These are phyloP conservation scores for Bremia lactucae DNA, from an alignment of 352 stramenopile genomes.

Conservation along the genomic window DNA sequence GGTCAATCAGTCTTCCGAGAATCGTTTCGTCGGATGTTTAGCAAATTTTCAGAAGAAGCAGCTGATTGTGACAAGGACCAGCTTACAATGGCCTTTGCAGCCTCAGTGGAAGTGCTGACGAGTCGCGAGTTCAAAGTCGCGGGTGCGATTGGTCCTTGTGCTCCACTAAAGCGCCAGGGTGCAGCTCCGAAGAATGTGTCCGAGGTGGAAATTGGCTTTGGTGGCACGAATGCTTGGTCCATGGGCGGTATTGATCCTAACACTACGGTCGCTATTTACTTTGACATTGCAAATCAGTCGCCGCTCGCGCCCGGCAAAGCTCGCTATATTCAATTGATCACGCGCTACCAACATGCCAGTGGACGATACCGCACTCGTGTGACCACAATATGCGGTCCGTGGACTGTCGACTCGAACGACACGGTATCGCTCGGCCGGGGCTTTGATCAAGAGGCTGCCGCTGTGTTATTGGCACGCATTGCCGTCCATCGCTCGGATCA, in stretches of 20 bases:
- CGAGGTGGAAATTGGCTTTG: slow-evolving; percentile 93
- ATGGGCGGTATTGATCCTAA: slow-evolving; percentile 95
- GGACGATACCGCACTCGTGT: slow-evolving; percentile 92
- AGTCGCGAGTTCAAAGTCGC: slow-evolving; percentile 98
- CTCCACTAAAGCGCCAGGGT: slow-evolving; percentile 92
- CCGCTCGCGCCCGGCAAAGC: slow-evolving; percentile 77
- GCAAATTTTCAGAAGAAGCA: slow-evolving; percentile 90
- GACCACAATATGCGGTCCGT: slow-evolving; percentile 95
- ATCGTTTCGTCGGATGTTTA: slow-evolving; percentile 96
- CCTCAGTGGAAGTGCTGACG: slow-evolving; percentile 94
- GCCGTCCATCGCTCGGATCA: slow-evolving; percentile 79
- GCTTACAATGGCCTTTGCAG: slow-evolving; percentile 93
- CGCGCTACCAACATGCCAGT: slow-evolving; percentile 96
- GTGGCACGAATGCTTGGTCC: slow-evolving; percentile 89
- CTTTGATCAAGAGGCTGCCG: slow-evolving; percentile 99
- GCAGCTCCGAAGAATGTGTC: slow-evolving; percentile 87
- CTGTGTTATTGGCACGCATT: slow-evolving; percentile 91
- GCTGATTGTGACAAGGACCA: slow-evolving; percentile 91
- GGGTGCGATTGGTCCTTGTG: slow-evolving; percentile 95
- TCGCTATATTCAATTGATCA: slow-evolving; percentile 97
- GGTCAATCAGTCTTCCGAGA: slow-evolving; percentile 98
- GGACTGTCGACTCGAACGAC: slow-evolving; percentile 89
- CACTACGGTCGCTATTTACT: slow-evolving; percentile 98
- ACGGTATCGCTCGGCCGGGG: slow-evolving; percentile 86
- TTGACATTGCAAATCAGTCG: slow-evolving; percentile 92